Conservation (phyloP, 208 protist species). For the Leishmania turanica region DNA sequence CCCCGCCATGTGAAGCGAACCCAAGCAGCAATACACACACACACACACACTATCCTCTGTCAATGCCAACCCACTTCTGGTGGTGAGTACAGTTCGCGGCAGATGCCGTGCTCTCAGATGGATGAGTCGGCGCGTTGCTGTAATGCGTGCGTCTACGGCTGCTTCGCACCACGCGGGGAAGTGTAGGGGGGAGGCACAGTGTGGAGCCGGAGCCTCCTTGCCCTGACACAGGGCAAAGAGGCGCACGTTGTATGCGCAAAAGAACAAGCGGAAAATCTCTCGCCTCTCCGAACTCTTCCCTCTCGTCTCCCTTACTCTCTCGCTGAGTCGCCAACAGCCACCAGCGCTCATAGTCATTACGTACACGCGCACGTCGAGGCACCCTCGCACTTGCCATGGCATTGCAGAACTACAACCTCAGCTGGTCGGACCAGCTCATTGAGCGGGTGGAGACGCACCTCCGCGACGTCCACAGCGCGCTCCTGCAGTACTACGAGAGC, state of each 20-base stretch:
- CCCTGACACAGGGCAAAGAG: background rate
- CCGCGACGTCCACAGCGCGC: constrained; percentile 65
- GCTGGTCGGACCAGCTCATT: constrained; percentile 80
- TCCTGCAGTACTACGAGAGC: constrained; percentile 66
- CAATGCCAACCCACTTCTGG: too few species aligned
- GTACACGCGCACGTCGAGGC: constrained; percentile 3
- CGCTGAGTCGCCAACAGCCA: background rate
- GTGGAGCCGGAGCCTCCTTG: background rate
- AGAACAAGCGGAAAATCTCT: background rate
- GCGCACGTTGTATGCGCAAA: background rate
- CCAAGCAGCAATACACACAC: too few species aligned
- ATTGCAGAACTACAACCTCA: constrained; percentile 70
- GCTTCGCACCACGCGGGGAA: background rate
- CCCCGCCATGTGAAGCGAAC: too few species aligned
- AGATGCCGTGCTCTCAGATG: background rate
- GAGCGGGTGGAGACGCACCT: constrained; percentile 66
- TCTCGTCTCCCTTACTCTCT: background rate
- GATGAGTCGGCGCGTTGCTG: background rate
- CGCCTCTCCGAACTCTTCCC: background rate
- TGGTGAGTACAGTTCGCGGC: too few species aligned
- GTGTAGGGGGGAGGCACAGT: background rate
- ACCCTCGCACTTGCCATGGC: constrained; percentile 38
- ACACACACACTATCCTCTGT: too few species aligned
- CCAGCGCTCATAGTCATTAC: background rate
- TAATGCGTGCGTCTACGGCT: background rate